Evolutionary conservation across 768 basidiomycete species (phyloP), one percentile per base, ranked within the genome.

Genomic region (Coprinopsis strossmayeri): DNA sequence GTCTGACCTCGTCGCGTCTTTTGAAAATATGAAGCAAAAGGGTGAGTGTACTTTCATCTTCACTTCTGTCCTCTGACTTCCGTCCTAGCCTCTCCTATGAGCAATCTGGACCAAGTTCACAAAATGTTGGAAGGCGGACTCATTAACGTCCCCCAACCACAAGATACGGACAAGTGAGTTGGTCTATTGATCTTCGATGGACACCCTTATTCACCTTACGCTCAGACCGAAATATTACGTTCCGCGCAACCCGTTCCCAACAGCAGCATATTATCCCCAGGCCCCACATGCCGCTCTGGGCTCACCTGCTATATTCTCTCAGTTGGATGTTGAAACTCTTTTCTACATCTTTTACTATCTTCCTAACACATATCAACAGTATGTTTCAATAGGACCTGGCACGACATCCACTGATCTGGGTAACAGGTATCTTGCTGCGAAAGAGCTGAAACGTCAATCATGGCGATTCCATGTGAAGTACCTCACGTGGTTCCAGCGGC

Each of bases 401-500:
- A n/a, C n/a, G n/a, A n/a, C 30, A 32, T 15, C 30, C 30, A 32
- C 30, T 32, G 9, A 28, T 27, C n/a, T n/a, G n/a, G n/a, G n/a
- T n/a, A 42, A 13, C 50, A 95, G 92, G 68, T 95, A 85, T 66
- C 81, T 97, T 43, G 94, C 96, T 1, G 96, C 96, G 3, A 91
- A 91, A 61, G 96, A 99, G 67, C 74, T 99, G 55, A 98, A 98
- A 71, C 79, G 88, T 43, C 95, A 97, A 63, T 93, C 91, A 34
- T 99, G 96, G 96, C 83, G 96, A 42, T 99, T 98, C 76, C 96
- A 99, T 66, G 90, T 97, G 53, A 97, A 98, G 69, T 99, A 97
- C 64, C 71, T 99, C 52, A 99, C 96, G 25, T 99, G 96, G 94
- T 99, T 99, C 81, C 96, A 98, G 66, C 82, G 96, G 30, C 91